Evolutionary conservation across 768 basidiomycete genomes (phyloP), one percentile per base, ranked within the genome.

Genomic region (Saitozyma podzolica): DNA sequence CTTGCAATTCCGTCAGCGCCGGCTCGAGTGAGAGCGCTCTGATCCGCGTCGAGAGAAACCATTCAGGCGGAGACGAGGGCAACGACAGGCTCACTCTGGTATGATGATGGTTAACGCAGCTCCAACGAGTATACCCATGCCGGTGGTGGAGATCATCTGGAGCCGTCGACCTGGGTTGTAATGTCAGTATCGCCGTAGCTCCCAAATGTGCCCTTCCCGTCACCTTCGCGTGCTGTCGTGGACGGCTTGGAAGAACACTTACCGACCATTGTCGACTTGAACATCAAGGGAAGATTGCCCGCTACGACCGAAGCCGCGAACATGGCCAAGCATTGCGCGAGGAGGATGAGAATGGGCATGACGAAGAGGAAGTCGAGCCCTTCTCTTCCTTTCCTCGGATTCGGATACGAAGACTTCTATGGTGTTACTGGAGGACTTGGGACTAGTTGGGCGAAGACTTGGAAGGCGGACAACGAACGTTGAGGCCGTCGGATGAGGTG

Each of bases 101-200:
- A 97, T 88, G 66, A 97, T 91, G 29, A 98, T 86, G 11, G 91
- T 91, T 65, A 97, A 80, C 0, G 91, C 92, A 2, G 94, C 89
- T 4, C 94, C 94, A 13, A 96, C 84, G 16, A 98, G 83, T 10
- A 97, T 81, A 10, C 94, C 94, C 50, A 89, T 89, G 10, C 91
- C 89, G 14, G 91, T 75, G 49, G 84, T 84, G 8, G 83, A 84
- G 40, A 88, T 75, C 81, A 66, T 83, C 80, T 78, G 82, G 79
- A 81, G 81, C 65, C 51, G 76, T 67, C 80, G 82, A 84, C 82
- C 70, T 67, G 59, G 60, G 40, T 45, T 56, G 41, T 13, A 37
- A n/a, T 17, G 43, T 54, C 59, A 54, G 61, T 54, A 47, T 47
- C 3, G 11, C 45, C n/a, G 45, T 66, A 57, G 51, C 19, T 43